Evolutionary conservation across 225 moss, liverwort and hornwort genomes (phyloP).

Genomic region (Thuidium tamariscinum): DNA sequence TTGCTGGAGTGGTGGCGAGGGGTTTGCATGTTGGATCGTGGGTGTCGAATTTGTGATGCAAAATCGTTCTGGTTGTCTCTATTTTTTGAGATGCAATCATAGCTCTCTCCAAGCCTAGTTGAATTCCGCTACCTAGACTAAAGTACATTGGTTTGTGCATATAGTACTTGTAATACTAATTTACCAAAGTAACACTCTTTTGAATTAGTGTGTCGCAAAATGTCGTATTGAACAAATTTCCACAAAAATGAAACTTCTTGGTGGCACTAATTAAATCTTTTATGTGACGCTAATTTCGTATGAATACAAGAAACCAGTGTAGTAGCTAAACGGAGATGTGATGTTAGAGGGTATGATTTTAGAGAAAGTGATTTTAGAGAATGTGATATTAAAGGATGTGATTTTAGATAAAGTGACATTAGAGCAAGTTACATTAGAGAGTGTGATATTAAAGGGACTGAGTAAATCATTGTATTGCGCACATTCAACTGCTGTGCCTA

Average conservation of each 20-base stretch:
- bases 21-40: neutral
- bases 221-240: fast-evolving
- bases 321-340: neutral
- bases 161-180: neutral
- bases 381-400: no score
- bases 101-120: no score
- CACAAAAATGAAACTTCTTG: neutral
- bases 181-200: no score
- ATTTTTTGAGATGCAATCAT: neutral
- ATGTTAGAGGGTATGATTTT: no score
- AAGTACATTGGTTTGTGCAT: fast-evolving
- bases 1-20: neutral
- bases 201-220: neutral
- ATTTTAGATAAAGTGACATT: neutral
- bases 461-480: no score
- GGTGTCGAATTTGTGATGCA: neutral
- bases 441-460: no score
- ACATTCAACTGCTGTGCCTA: no score
- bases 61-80: neutral
- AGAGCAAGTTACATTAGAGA: neutral
- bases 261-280: no score
- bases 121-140: fast-evolving
- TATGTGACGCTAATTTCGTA: neutral
- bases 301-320: neutral
- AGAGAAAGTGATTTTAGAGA: no score